Conservation (phyloP, 2,329 filamentous ascomycete genomes). For the Cytospora schulzeri region DNA sequence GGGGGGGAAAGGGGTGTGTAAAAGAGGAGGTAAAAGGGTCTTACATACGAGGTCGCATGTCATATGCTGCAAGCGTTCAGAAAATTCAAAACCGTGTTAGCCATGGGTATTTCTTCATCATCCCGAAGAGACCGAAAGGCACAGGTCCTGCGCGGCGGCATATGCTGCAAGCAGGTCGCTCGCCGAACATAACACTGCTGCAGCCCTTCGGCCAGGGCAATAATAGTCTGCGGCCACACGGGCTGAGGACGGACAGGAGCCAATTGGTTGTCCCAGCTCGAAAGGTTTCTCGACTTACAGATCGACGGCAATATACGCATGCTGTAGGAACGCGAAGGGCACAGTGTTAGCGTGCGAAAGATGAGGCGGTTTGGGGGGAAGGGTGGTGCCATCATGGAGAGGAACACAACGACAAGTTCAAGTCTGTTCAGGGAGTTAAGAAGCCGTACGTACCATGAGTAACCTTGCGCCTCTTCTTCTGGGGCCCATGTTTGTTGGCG, state of each 20-base stretch:
- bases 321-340: conserved; percentile 60
- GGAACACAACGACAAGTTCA: conserved; percentile 28
- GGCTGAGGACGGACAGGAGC: conserved; percentile 19
- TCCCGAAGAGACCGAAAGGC: conserved; percentile 1
- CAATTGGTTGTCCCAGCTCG: conserved; percentile 28
- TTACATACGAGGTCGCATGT: conserved; percentile 84
- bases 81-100: conserved; percentile 47
- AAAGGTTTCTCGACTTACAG: conserved; percentile 64
- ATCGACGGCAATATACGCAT: conserved; percentile 87
- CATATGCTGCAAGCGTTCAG: conserved; percentile 69
- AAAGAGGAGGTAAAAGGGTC: conserved; percentile 35
- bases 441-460: conserved; percentile 83
- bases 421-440: no score
- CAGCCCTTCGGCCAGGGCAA: conserved; percentile 28
- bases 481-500: conserved; percentile 48
- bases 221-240: conserved; percentile 26
- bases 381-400: conserved; percentile 29
- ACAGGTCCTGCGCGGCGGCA: conserved; percentile 20
- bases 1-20: conserved; percentile 30
- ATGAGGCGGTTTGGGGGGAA: conserved; percentile 30
- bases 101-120: conserved; percentile 38
- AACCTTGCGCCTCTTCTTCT: conserved; percentile 85
- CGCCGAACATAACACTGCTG: conserved; percentile 12
- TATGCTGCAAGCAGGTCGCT: conserved; percentile 13
- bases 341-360: conserved; percentile 33